These are phyloP conservation scores for Drechslerella stenobrocha DNA, from an alignment of 2,329 filamentous ascomycete species.

Conservation along the genomic window DNA sequence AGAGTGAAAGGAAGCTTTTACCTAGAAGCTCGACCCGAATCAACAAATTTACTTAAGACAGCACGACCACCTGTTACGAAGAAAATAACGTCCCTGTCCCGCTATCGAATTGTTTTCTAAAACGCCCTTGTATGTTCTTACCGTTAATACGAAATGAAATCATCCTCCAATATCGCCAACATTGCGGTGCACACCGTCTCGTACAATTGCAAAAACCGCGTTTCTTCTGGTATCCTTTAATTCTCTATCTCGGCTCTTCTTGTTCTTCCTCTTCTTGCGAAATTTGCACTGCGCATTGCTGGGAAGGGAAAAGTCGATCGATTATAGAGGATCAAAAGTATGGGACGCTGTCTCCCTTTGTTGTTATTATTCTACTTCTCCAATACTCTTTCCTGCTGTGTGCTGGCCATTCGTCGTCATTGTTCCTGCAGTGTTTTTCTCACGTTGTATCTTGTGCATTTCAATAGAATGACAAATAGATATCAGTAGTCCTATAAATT, in stretches of 20 bases:
- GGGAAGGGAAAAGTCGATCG: constrained; percentile 36
- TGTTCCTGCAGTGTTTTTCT: constrained; percentile 31
- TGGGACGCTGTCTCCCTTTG: constrained; percentile 17
- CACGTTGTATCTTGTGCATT: constrained; percentile 43
- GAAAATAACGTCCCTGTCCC: background rate
- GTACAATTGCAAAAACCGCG: too few relatives aligned
- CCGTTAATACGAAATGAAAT: constrained; percentile 8
- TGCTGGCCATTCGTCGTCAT: constrained; percentile 9
- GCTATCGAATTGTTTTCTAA: background rate
- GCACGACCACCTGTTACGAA: background rate
- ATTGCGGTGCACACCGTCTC: background rate
- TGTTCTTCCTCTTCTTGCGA: constrained; percentile 27
- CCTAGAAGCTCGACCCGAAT: background rate
- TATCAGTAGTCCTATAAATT: too few relatives aligned
- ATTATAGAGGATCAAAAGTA: constrained; percentile 36
- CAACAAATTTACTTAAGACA: background rate
- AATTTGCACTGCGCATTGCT: constrained; percentile 21
- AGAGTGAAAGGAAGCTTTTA: constrained; percentile 3
- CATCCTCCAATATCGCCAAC: constrained; percentile 6
- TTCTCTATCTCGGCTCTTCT: constrained; percentile 23
- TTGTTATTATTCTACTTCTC: constrained; percentile 11
- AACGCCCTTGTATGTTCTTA: background rate
- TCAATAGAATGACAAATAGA: constrained; percentile 48
- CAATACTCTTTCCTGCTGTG: too few relatives aligned
- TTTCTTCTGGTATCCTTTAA: constrained; percentile 21